phyloP scores from a whole-genome alignment of 345 rosid genomes.

The Rubroshorea leprosula region DNA sequence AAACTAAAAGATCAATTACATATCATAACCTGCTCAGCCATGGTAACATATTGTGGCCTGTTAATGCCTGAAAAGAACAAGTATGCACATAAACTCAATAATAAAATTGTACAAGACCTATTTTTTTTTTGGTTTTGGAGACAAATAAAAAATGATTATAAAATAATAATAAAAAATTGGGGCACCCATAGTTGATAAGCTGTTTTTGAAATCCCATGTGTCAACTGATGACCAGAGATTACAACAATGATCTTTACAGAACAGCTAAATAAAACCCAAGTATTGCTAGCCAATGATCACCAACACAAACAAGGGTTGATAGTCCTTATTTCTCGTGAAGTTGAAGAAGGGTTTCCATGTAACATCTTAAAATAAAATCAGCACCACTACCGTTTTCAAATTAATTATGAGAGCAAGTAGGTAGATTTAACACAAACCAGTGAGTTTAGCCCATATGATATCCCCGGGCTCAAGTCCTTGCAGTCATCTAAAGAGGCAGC shows the following conservation, averaged over 20 bases:
- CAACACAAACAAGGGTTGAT: conserved; percentile 2
- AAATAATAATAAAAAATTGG: too few relatives aligned
- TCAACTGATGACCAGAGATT: not conserved
- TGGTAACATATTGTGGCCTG: too few relatives aligned
- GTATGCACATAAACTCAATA: not conserved
- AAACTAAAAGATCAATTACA: too few relatives aligned
- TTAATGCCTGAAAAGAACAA: too few relatives aligned
- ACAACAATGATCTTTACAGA: not conserved
- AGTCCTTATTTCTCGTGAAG: not conserved
- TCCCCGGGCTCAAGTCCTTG: conserved; percentile 84
- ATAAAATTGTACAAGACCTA: not conserved
- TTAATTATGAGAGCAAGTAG: conserved; percentile 6
- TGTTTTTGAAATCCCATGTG: not conserved
- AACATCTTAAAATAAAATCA: not conserved
- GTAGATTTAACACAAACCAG: conserved; percentile 50
- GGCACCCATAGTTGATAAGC: not conserved
- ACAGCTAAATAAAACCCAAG: not conserved
- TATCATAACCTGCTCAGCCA: too few relatives aligned
- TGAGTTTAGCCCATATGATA: conserved; percentile 91
- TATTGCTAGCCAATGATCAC: not conserved
- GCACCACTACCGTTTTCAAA: too few relatives aligned
- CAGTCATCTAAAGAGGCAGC: conserved; percentile 78
- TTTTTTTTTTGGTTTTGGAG: not conserved
- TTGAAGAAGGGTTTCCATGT: not conserved
- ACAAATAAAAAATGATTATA: too few relatives aligned